These are phyloP conservation scores for Striga hermonthica DNA, from an alignment of 305 asterid genomes.

Conservation along the genomic window DNA sequence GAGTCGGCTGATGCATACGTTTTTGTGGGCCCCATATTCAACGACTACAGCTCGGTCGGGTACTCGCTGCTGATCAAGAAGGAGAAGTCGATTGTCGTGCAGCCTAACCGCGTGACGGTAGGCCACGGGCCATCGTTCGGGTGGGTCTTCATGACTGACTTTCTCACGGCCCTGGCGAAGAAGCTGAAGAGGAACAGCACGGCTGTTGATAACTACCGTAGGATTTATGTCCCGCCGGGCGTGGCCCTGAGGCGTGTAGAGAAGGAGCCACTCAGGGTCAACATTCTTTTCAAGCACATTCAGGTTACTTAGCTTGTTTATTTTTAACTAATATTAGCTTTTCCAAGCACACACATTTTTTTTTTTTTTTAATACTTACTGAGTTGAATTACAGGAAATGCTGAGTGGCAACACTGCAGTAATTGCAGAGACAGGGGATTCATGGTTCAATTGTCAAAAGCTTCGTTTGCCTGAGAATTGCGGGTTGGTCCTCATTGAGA, in stretches of 20 bases:
- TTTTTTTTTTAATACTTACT: neutral
- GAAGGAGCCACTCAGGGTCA: conserved; percentile 47
- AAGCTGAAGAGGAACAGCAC: conserved; percentile 45
- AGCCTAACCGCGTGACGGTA: conserved; percentile 49
- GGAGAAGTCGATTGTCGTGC: conserved; percentile 47
- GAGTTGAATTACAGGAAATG: conserved; percentile 49
- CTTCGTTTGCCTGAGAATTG: conserved; percentile 64
- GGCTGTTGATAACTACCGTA: conserved; percentile 42
- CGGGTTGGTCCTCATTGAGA: conserved; percentile 39
- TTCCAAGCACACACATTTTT: neutral
- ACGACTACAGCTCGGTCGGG: conserved; percentile 56
- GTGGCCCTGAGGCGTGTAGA: conserved; percentile 34
- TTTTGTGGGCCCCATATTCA: conserved; percentile 51
- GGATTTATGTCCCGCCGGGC: conserved; percentile 51
- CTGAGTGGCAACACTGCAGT: conserved; percentile 57
- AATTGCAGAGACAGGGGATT: conserved; percentile 80
- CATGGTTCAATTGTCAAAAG: conserved; percentile 88
- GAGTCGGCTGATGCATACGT: conserved; percentile 54
- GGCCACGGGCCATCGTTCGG: conserved; percentile 53
- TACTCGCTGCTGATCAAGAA: conserved; percentile 47
- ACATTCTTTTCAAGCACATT: conserved; percentile 51
- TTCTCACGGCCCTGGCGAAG: conserved; percentile 39
- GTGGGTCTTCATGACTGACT: conserved; percentile 50
- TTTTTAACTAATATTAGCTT: neutral
- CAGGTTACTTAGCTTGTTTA: conserved; percentile 32